These are phyloP conservation scores for Candida caryicola DNA, from an alignment of 805 yeast species.

Conservation along the genomic window DNA sequence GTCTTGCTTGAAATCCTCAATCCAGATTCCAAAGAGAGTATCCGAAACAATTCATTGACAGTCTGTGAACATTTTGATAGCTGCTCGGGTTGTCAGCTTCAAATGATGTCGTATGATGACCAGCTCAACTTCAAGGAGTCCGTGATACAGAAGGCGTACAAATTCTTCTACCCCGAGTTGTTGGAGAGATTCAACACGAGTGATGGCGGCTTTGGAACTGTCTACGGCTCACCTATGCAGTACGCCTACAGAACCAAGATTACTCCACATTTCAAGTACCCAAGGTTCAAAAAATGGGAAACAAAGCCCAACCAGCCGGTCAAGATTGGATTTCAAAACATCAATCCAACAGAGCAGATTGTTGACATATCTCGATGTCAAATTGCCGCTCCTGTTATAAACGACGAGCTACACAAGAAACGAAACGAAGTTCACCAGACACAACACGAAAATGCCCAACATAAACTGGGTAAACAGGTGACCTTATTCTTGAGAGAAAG, in stretches of 20 bases:
- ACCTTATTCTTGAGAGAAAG: conserved; percentile 35
- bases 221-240: conserved; percentile 36
- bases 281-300: conserved; percentile 8
- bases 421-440: conserved; percentile 12
- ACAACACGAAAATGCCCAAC: conserved; percentile 7
- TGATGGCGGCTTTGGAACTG: conserved; percentile 20
- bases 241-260: conserved; percentile 39
- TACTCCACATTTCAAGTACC: conserved; percentile 36
- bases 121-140: conserved; percentile 33
- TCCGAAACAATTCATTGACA: conserved; percentile 25
- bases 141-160: conserved; percentile 33
- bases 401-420: conserved; percentile 18
- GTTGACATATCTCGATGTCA: conserved; percentile 38
- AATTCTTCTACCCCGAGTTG: conserved; percentile 30
- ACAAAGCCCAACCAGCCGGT: conserved; percentile 3
- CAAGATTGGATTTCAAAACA: conserved; percentile 33
- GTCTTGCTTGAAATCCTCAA: conserved; percentile 17
- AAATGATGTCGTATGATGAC: conserved; percentile 38
- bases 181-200: conserved; percentile 6
- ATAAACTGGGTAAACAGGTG: conserved; percentile 9
- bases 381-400: conserved; percentile 33
- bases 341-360: conserved; percentile 17
- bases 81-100: conserved; percentile 45
- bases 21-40: conserved; percentile 7
- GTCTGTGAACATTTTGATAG: conserved; percentile 33